Base-by-base conservation (phyloP, 1,284 basidiomycete genomes). In the Leccinum pachyderme region DNA sequence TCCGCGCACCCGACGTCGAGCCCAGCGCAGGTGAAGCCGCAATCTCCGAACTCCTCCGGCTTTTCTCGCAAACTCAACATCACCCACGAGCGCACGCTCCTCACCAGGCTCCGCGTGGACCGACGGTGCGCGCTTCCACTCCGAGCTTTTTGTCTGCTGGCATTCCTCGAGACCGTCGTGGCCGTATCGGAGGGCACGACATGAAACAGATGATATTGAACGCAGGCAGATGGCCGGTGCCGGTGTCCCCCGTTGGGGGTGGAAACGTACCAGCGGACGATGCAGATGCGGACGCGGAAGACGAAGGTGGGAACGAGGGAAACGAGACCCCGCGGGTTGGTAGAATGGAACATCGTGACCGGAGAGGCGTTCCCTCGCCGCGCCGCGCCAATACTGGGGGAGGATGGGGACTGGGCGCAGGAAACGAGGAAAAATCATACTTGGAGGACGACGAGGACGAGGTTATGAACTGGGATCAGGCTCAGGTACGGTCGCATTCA, bases 71-170 rank as follows among this genome's bases (percentile, higher is more conserved):
- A 50, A 57, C 63, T 8, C 68, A 72, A n/a, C 60, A 68, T 27
- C 51, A 77, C 84, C 9, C 82, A 51, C 73, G 73, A 33, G 63
- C 67, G 49, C 72, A 52, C 48, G 39, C 55, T 7, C 53, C 59
- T 15, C 63, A 53, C 18, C 55, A 59, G 25, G 49, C 35, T 4
- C 54, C 59, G 61, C 58, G 71, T 43, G 66, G 61, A 37, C 59
- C 61, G 29, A 69, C 55, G 61, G 66, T 57, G 49, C 73, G 59
- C 52, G 74, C 47, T 72, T 80, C 61, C 76, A 69, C 86, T 0
- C 84, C 85, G 0, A 84, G 81, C 43, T 91, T 91, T 73, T 73
- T 90, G 24, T 84, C 85, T 3, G 85, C 82, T 2, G 85, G 83
- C 5, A 72, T 81, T 13, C 89, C 89, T 25, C 79, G 89, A 53